Conservation (phyloP, 805 yeast genomes). For the Yamadazyma philogaea region DNA sequence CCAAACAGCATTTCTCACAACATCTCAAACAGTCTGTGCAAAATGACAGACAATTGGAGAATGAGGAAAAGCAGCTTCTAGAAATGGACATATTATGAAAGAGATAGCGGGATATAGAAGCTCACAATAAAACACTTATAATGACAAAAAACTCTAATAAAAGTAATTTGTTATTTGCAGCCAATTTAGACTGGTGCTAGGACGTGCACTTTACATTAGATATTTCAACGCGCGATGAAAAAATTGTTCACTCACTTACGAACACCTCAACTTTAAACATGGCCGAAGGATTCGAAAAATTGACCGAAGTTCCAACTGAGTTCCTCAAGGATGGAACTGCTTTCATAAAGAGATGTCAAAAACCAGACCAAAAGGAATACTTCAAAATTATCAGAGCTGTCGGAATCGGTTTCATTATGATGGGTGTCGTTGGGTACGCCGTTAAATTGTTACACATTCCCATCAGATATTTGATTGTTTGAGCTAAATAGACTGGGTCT, state of each 20-base stretch:
- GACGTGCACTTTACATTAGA: not conserved
- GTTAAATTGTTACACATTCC: constrained; percentile 94
- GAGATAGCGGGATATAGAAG: not conserved
- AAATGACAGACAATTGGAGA: constrained; percentile 6
- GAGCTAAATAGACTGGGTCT: constrained; percentile 19
- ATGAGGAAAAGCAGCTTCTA: not conserved
- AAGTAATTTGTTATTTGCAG: constrained; percentile 12
- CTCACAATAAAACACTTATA: not conserved
- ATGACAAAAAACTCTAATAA: constrained; percentile 17
- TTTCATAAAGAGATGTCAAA: constrained; percentile 86
- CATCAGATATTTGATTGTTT: constrained; percentile 91
- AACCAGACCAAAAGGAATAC: constrained; percentile 89
- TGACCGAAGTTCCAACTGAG: constrained; percentile 84
- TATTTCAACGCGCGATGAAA: constrained; percentile 8
- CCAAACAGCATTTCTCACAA: constrained; percentile 11
- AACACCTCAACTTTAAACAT: constrained; percentile 20
- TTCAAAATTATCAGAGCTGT: constrained; percentile 88
- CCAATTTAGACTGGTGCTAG: constrained; percentile 1
- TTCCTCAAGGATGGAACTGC: constrained; percentile 89
- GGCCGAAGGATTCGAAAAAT: constrained; percentile 66
- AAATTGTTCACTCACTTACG: constrained; percentile 2
- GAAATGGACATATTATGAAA: not conserved
- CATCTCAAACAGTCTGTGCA: constrained; percentile 8
- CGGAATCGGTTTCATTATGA: constrained; percentile 93
- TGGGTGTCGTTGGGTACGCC: constrained; percentile 96